phyloP scores from a whole-genome alignment of 2,329 filamentous ascomycete genomes.

The Colletotrichum lini region DNA sequence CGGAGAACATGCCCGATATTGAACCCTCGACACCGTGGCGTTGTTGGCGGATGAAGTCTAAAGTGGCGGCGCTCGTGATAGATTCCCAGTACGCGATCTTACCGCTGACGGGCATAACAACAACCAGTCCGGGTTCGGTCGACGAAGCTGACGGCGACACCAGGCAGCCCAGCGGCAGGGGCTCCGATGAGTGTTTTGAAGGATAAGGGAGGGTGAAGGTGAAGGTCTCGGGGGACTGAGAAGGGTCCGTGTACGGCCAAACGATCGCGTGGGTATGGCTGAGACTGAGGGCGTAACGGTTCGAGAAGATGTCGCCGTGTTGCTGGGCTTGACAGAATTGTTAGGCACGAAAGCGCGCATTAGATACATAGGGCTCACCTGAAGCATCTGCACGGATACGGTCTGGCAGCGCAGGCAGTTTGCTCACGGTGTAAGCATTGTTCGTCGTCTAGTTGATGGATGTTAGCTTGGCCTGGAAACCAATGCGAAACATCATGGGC shows the following conservation, averaged over 20 bases:
- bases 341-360: slow-evolving; percentile 45
- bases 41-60: slow-evolving; percentile 87
- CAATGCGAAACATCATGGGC: slow-evolving; percentile 47
- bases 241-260: slow-evolving; percentile 87
- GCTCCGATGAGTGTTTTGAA: slow-evolving; percentile 75
- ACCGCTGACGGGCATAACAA: slow-evolving; percentile 87
- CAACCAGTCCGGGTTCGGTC: slow-evolving; percentile 87
- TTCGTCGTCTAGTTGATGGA: slow-evolving; percentile 78
- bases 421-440: slow-evolving; percentile 87
- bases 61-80: slow-evolving; percentile 87
- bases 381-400: slow-evolving; percentile 76
- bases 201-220: slow-evolving; percentile 84
- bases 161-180: slow-evolving; percentile 85
- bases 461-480: slow-evolving; percentile 24
- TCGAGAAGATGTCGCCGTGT: slow-evolving; percentile 76
- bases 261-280: slow-evolving; percentile 87
- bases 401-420: slow-evolving; percentile 86
- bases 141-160: slow-evolving; percentile 83
- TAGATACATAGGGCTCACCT: slow-evolving; percentile 66
- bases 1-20: slow-evolving; percentile 81
- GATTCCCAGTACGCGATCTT: slow-evolving; percentile 97
- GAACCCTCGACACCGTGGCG: slow-evolving; percentile 83
- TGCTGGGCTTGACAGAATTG: slow-evolving; percentile 66
- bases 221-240: slow-evolving; percentile 81
- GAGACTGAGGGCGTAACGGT: slow-evolving; percentile 83